Base-by-base conservation (phyloP, 306 rosid genomes). In the Ormosia semicastrata region DNA sequence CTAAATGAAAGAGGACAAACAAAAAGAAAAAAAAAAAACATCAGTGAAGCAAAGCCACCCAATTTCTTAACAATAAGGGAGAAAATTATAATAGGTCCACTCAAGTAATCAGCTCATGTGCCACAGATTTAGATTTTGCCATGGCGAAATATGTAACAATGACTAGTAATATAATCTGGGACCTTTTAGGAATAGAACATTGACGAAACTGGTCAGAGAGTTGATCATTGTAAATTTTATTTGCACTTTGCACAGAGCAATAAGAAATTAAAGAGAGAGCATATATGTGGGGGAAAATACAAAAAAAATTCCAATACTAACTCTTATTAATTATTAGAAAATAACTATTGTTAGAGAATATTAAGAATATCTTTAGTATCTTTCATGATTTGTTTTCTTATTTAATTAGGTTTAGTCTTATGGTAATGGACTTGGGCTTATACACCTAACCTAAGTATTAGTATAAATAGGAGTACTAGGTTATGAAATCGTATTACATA, bases 101-200 rank as follows among this genome's bases (percentile, higher is more conserved):
- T 43, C 7, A 53, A 41, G 10, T 53, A 46, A 43, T 57, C 52
- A 73, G 34, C 76, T 65, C 44, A 12, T 62, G 18, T 73, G 79
- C 63, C 76, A 79, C 10, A 53, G 10, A 69, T 78, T 49, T 43
- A 67, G 71, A 46, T 66, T 73, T 71, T 53, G 30, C 71, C 71
- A 33, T 24, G 44, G 41, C 36, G 33, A 63, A 74, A 65, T 74
- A 30, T 46, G 77, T 44, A 75, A 65, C 57, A 58, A 46, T 39
- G 66, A 71, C 43, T n/a, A 65, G 29, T 70, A 57, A 76, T 49
- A 41, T 57, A 54, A 65, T 58, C 53, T 33, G 37, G 71, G 75
- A 10, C 43, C 47, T 10, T 80, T 32, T 8, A 34, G 54, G 18
- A 70, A 54, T 69, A 47, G 47, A 71, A 32, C 46, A 40, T 33